These are phyloP conservation scores for Telopea speciosissima DNA, from an alignment of 177 flowering plant species.

Conservation along the genomic window DNA sequence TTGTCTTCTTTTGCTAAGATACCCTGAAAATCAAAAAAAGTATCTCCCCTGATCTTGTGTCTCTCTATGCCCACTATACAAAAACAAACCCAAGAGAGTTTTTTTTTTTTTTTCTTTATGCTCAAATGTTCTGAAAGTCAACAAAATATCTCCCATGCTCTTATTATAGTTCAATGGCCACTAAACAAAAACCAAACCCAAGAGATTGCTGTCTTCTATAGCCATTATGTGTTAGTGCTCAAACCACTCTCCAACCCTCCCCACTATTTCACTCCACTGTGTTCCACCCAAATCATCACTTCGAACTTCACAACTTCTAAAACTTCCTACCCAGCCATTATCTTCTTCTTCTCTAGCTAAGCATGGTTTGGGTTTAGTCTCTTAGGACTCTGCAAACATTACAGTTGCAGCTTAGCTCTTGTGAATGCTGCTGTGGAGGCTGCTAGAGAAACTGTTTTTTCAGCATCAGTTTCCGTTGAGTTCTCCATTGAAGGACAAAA, in stretches of 20 bases:
- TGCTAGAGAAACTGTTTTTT: slow-evolving; percentile 19
- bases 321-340: slow-evolving; percentile 7
- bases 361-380: slow-evolving; percentile 1
- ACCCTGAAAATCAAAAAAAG: too few relatives aligned
- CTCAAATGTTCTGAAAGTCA: too few relatives aligned
- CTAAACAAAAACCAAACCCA: too few relatives aligned
- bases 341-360: slow-evolving; percentile 13
- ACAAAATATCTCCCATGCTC: too few relatives aligned
- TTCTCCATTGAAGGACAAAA: slow-evolving; percentile 1
- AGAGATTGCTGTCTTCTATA: neutral
- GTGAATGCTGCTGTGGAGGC: slow-evolving; percentile 22
- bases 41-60: too few relatives aligned
- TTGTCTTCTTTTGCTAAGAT: too few relatives aligned
- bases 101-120: too few relatives aligned
- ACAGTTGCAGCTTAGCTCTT: slow-evolving; percentile 9
- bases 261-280: slow-evolving; percentile 16
- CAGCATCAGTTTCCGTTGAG: slow-evolving; percentile 2
- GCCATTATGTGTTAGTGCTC: slow-evolving; percentile 19
- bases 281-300: slow-evolving; percentile 18
- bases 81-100: too few relatives aligned
- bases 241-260: slow-evolving; percentile 22
- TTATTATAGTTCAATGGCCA: too few relatives aligned
- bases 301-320: slow-evolving; percentile 12
- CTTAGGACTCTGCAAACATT: slow-evolving; percentile 10
- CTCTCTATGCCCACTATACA: too few relatives aligned